Base-by-base conservation (phyloP, 176 grass and related monocot genomes). In the Areca catechu region DNA sequence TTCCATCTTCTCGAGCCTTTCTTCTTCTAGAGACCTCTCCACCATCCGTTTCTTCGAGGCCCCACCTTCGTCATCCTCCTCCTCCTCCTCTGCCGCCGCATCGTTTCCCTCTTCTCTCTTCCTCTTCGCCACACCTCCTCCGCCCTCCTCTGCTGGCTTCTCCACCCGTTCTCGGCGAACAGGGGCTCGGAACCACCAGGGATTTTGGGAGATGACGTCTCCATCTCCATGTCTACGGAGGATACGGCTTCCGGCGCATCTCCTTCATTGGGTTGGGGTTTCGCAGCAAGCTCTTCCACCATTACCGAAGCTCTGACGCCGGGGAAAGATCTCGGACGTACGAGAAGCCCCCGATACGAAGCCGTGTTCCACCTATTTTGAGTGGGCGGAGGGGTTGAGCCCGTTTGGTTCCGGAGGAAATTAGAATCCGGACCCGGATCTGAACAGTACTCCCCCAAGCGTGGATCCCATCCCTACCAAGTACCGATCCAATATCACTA, bases 71-170 rank as follows among this genome's bases (percentile, higher is more conserved):
- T 23, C 49, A 28, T 67, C 53, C 15, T 1, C 69, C 15, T 51
- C 80, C 10, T 49, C 55, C 3, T 53, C 74, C 7, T 20, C 71
- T 17, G 16, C 63, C 51, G 62, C 79, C 18, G 61, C 53, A 24
- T 54, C 80, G 28, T 50, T 61, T 22, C 76, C 82, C 61, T 80
- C 75, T 20, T 60, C 67, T 15, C 18, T 54, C 4, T 69, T 71
- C 66, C 62, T 70, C 16, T n/a, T 56, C 56, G 17, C 67, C 27
- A 57, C 55, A 19, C 54, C 54, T 15, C 24, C 57, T 20, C 55
- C 57, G 16, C 16, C 54, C 16, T 50, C 50, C n/a, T 34, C 47
- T 23, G 17, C 12, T 57, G 50, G 22, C 15, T 5, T 23, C 3
- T 60, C 48, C 12, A 12, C 48, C 19, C 24, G 48, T 28, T 5